phyloP scores from a whole-genome alignment of 169 alveolate species.

The Cryptosporidium ubiquitum region DNA sequence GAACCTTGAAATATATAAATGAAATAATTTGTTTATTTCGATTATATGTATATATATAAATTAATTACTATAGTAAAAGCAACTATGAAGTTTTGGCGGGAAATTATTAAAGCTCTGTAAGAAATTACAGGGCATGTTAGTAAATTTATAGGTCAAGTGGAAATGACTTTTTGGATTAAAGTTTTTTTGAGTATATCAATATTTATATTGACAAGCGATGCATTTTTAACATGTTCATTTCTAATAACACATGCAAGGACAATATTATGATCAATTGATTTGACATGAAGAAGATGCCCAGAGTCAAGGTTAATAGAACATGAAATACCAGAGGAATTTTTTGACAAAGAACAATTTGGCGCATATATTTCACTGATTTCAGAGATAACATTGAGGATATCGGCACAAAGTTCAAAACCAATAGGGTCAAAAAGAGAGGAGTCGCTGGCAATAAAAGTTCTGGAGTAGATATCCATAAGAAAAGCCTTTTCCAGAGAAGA shows the following conservation, averaged over 20 bases:
- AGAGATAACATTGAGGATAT: conserved; percentile 54
- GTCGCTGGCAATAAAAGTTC: conserved; percentile 65
- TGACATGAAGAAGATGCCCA: conserved; percentile 40
- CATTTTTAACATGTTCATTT: conserved; percentile 29
- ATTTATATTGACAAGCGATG: conserved; percentile 23
- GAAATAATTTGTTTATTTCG: neutral
- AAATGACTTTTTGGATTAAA: neutral
- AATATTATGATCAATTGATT: conserved; percentile 23
- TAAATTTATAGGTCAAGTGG: neutral
- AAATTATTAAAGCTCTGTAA: neutral
- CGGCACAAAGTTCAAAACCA: conserved; percentile 65
- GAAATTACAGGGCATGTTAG: neutral
- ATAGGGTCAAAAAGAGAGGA: conserved; percentile 65
- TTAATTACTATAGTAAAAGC: neutral
- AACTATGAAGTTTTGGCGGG: neutral
- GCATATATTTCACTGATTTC: conserved; percentile 62
- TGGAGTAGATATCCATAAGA: conserved; percentile 60
- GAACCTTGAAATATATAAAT: neutral
- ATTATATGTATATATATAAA: neutral
- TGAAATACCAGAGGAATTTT: conserved; percentile 9
- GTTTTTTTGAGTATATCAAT: conserved; percentile 45
- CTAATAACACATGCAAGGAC: conserved; percentile 58
- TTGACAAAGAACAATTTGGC: conserved; percentile 4
- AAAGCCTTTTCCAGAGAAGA: conserved; percentile 58
- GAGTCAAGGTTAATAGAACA: conserved; percentile 42